These are phyloP conservation scores for Thelonectria blattea DNA, from an alignment of 2,329 filamentous ascomycete species.

Conservation along the genomic window DNA sequence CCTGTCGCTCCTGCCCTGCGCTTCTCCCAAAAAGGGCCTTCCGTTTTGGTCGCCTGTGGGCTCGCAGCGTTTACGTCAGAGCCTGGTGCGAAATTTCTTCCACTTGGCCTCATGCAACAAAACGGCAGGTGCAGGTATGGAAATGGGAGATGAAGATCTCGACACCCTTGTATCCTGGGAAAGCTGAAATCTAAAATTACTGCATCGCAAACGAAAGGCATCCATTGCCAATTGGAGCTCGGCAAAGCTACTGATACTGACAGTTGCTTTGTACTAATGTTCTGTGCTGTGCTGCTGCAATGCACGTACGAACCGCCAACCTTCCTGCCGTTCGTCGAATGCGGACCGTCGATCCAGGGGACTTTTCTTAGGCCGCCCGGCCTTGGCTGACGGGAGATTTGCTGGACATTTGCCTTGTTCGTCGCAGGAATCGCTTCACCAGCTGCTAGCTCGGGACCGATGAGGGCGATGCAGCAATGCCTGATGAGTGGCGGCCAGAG, in stretches of 20 bases:
- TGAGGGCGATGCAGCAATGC: background rate
- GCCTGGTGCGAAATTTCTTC: slow-evolving; percentile 9
- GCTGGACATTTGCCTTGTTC: slow-evolving; percentile 18
- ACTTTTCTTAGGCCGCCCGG: slow-evolving; percentile 24
- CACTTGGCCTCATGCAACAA: background rate
- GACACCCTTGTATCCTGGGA: slow-evolving; percentile 7
- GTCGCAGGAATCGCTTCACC: slow-evolving; percentile 8
- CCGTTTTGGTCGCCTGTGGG: slow-evolving; percentile 9
- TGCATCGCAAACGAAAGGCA: slow-evolving; percentile 1
- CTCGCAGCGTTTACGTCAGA: slow-evolving; percentile 20
- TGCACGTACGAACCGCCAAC: background rate
- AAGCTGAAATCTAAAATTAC: slow-evolving; percentile 5
- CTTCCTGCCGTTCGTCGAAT: slow-evolving; percentile 8
- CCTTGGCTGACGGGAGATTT: slow-evolving; percentile 34
- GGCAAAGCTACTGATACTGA: background rate
- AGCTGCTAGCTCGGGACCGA: slow-evolving; percentile 13
- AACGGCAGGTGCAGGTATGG: slow-evolving; percentile 12
- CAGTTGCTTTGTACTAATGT: background rate
- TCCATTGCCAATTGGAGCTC: slow-evolving; percentile 2
- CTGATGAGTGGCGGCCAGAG: background rate
- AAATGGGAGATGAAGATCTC: slow-evolving; percentile 16
- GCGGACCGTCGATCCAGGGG: slow-evolving; percentile 37
- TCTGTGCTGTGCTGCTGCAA: background rate
- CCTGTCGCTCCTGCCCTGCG: background rate
- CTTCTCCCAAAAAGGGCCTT: slow-evolving; percentile 18